Conservation (phyloP, 2,329 filamentous ascomycete species). For the Coleophoma eucalyptorum region DNA sequence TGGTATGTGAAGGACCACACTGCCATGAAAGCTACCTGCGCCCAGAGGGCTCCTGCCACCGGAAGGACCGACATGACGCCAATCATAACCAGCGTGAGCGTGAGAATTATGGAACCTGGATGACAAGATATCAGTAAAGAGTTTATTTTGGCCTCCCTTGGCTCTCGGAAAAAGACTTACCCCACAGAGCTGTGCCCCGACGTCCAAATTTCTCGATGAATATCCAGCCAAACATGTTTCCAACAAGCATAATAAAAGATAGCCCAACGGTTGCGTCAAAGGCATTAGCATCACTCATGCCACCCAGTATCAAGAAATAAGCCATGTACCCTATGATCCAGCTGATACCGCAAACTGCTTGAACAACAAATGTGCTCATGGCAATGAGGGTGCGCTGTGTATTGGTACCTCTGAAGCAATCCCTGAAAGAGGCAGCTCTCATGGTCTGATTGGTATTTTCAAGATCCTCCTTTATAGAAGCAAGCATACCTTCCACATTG, state of each 20-base stretch:
- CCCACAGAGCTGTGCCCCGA: constrained; percentile 21
- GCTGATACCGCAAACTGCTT: constrained; percentile 24
- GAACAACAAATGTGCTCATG: constrained; percentile 26
- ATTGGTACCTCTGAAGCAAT: constrained; percentile 17
- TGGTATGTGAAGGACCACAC: constrained; percentile 19
- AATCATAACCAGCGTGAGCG: constrained; percentile 14
- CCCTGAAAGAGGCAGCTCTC: constrained; percentile 5
- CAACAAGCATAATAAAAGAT: constrained; percentile 24
- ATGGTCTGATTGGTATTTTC: not conserved
- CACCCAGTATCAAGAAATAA: constrained; percentile 26
- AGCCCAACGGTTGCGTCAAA: constrained; percentile 24
- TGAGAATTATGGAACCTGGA: constrained; percentile 4
- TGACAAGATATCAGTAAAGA: not conserved
- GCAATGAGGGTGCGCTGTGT: constrained; percentile 20
- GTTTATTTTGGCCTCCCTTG: no score
- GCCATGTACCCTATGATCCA: constrained; percentile 28
- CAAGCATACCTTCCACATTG: constrained; percentile 9
- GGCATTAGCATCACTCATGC: constrained; percentile 16
- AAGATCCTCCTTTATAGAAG: constrained; percentile 5
- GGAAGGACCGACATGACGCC: constrained; percentile 13
- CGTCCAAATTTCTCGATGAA: constrained; percentile 27
- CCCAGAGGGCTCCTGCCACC: constrained; percentile 10
- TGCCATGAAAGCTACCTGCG: constrained; percentile 19
- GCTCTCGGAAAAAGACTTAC: not conserved
- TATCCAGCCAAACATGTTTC: constrained; percentile 28